Percentiles rank a stretch among this genome's conserved stretches.
phyloP scores from a whole-genome alignment of 768 basidiomycete species.

The Panaeolus papilionaceus region DNA sequence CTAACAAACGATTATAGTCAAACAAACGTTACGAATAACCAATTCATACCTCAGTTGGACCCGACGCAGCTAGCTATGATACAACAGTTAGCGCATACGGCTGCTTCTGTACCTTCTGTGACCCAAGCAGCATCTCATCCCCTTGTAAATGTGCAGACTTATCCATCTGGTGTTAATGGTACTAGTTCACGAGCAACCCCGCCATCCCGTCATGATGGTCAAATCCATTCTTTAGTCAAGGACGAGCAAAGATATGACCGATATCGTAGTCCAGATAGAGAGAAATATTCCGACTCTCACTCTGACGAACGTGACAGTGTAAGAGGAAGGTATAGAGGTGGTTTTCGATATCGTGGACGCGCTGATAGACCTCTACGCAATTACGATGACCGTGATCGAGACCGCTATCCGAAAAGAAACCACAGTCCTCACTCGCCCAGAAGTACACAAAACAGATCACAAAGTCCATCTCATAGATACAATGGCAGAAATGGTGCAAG shows the following conservation, averaged over 20 bases:
- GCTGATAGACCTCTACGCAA: constrained; percentile 52
- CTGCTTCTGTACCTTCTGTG: constrained; percentile 43
- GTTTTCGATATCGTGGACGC: constrained; percentile 64
- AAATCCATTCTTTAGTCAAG: constrained; percentile 23
- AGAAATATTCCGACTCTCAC: constrained; percentile 53
- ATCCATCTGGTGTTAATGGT: constrained; percentile 40
- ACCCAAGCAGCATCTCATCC: constrained; percentile 37
- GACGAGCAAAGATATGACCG: constrained; percentile 52
- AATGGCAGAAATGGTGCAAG: constrained; percentile 55
- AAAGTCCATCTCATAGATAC: constrained; percentile 58
- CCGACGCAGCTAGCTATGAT: constrained; percentile 71
- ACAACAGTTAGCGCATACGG: constrained; percentile 77
- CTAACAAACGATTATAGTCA: constrained; percentile 15
- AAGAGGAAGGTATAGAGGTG: constrained; percentile 62
- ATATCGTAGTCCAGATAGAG: constrained; percentile 56
- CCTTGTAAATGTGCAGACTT: constrained; percentile 38
- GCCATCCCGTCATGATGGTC: constrained; percentile 42
- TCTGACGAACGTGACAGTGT: constrained; percentile 54
- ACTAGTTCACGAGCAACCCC: constrained; percentile 39
- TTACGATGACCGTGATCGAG: constrained; percentile 68
- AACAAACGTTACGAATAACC: not conserved
- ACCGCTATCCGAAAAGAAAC: constrained; percentile 48
- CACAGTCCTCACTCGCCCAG: constrained; percentile 39
- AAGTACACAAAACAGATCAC: constrained; percentile 69
- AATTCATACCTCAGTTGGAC: constrained; percentile 43